A percentile compares a stretch with the other conserved stretches of the same genome.
Conservation (phyloP, 805 yeast species). For the Kregervanrija fluxuum region DNA sequence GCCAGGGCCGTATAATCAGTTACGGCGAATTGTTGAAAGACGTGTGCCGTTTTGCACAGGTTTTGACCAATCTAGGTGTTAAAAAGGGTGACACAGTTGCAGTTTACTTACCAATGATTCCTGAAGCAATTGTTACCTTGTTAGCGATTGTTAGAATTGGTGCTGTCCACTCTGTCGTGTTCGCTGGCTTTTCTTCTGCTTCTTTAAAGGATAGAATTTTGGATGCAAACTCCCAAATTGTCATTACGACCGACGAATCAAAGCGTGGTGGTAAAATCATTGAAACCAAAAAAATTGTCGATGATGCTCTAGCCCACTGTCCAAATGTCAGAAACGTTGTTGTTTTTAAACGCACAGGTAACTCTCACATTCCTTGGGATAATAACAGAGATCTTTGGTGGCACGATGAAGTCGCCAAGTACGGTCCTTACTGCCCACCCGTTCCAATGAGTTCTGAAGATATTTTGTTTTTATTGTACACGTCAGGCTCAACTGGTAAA, state of each 20-base stretch:
- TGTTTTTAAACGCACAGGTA: slow-evolving; percentile 70
- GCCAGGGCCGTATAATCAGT: slow-evolving; percentile 53
- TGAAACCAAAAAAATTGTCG: slow-evolving; percentile 75
- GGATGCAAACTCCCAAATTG: slow-evolving; percentile 65
- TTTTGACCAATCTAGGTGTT: slow-evolving; percentile 58
- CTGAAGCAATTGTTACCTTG: slow-evolving; percentile 69
- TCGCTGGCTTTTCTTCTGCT: slow-evolving; percentile 77
- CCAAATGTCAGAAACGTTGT: slow-evolving; percentile 64
- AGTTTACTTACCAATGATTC: slow-evolving; percentile 80
- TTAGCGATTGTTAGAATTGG: slow-evolving; percentile 76
- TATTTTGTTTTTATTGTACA: slow-evolving; percentile 71
- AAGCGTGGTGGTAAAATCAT: slow-evolving; percentile 78
- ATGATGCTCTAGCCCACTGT: slow-evolving; percentile 63
- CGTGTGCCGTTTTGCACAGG: slow-evolving; percentile 67
- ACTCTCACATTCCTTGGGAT: slow-evolving; percentile 40
- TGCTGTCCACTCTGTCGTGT: slow-evolving; percentile 78
- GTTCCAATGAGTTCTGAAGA: slow-evolving; percentile 74
- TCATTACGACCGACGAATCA: slow-evolving; percentile 77
- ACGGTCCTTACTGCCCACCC: slow-evolving; percentile 65
- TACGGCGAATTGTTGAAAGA: slow-evolving; percentile 66
- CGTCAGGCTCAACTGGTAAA: slow-evolving; percentile 84
- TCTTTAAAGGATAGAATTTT: slow-evolving; percentile 64
- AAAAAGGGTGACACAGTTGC: slow-evolving; percentile 82
- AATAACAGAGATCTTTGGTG: slow-evolving; percentile 68
- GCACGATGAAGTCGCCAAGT: slow-evolving; percentile 62